Base-by-base conservation (phyloP, 1,284 basidiomycete species). In the Cerrena zonata region DNA sequence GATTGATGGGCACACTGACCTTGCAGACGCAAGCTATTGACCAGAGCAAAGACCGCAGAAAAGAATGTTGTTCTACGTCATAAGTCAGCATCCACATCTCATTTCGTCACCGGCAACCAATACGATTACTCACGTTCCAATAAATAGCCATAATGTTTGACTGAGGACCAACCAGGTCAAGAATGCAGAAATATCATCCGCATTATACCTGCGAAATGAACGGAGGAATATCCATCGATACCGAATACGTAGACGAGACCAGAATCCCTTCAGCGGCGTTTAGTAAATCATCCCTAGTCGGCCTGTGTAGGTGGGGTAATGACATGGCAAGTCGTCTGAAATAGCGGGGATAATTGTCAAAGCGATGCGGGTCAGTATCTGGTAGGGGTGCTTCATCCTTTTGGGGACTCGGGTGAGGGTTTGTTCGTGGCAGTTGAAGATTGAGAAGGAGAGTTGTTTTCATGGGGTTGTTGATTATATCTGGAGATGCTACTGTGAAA, bases 171-270 rank as follows among this genome's bases (percentile, higher is more conserved):
- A 90, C 83, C 94, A 93, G 44, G 91, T 95, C 42, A 96, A 73
- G 69, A 99, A 98, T 1, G 94, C 95, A 48, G 92, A 95, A 52
- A 96, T 89, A 66, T 99, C 96, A 66, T 99, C 96, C 45, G 91
- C 88, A 58, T 97, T 94, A 72, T 96, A 99, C 59, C 85, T 86
- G 27, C 95, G 81, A 72, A 97, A 99, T 1, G 92, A 93, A 57
- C 91, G 82, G 60, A 99, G 96, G 10, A 93, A 94, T 58, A 95
- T 89, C 96, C 96, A 99, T 66, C 94, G 94, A 72, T 97, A 92
- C n/a, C 92, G 82, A 57, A 99, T 91, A 13, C 88, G 79, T 30
- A 91, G 67, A 2, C 96, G 82, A 58, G 95, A 82, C 87, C 92
- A 95, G 68, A 94, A 94, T 5, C 87, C 85, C 42, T n/a, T 80